Conservation (phyloP, 2,329 filamentous ascomycete genomes). For the Thielaviopsis ethacetica region DNA sequence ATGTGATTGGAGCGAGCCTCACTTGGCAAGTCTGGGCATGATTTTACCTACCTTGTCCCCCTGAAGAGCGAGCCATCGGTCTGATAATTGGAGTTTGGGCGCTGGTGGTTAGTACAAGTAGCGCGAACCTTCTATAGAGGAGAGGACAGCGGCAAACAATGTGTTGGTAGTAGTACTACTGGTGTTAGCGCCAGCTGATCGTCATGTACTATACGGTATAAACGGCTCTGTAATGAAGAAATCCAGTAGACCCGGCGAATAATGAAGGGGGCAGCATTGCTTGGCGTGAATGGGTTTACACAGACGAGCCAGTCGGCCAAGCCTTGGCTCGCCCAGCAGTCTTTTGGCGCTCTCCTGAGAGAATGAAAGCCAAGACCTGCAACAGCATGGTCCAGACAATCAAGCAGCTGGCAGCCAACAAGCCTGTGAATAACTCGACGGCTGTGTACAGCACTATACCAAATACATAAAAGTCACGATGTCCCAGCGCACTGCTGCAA, state of each 20-base stretch:
- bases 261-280: background rate
- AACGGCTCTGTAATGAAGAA: background rate
- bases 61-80: background rate
- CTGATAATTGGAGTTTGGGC: background rate
- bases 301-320: background rate
- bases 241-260: background rate
- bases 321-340: background rate
- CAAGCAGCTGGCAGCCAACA: background rate
- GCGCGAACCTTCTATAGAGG: too few species aligned
- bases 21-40: slow-evolving; percentile 4
- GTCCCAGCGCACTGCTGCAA: background rate
- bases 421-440: too few species aligned
- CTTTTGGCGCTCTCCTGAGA: background rate
- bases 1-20: background rate
- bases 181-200: background rate
- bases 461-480: background rate
- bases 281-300: background rate
- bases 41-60: background rate
- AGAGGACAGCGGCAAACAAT: background rate
- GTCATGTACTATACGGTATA: too few species aligned
- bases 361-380: background rate
- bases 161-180: too few species aligned
- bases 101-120: background rate
- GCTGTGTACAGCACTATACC: background rate
- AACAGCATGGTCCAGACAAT: background rate